Evolutionary conservation across 176 grass and related monocot genomes (phyloP).

Genomic region (Phoenix roebelenii): DNA sequence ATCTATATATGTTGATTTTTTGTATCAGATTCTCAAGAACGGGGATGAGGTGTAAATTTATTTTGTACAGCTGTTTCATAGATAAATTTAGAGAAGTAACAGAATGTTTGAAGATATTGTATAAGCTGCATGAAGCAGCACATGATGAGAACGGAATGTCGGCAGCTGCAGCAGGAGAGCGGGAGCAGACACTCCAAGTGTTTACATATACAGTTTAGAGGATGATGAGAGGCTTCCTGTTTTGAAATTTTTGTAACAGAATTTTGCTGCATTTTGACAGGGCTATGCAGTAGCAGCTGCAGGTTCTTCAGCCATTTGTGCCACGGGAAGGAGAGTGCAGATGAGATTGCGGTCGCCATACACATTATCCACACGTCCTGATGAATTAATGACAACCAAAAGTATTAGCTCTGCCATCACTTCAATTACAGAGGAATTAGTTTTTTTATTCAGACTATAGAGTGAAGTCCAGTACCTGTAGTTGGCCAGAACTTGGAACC

Average conservation of each 20-base stretch:
- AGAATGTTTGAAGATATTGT: too few relatives aligned
- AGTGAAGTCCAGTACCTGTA: conserved; percentile 36
- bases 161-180: too few relatives aligned
- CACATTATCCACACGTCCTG: conserved; percentile 95
- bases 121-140: too few relatives aligned
- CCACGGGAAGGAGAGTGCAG: conserved; percentile 74
- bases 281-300: conserved; percentile 69
- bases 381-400: conserved; percentile 4
- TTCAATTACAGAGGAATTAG: too few relatives aligned
- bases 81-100: too few relatives aligned
- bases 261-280: neutral
- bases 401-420: too few relatives aligned
- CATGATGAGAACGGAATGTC: too few relatives aligned
- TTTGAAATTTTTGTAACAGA: neutral
- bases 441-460: too few relatives aligned
- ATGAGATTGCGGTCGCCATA: conserved; percentile 94
- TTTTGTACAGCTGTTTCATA: too few relatives aligned
- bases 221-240: neutral
- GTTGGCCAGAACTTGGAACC: conserved; percentile 97
- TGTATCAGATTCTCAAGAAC: too few relatives aligned
- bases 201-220: neutral
- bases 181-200: neutral
- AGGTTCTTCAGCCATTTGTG: conserved; percentile 81
- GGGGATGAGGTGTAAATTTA: too few relatives aligned
- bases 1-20: too few relatives aligned